These are phyloP conservation scores for Tylopilus intermedius DNA, from an alignment of 768 basidiomycete species.

Conservation along the genomic window DNA sequence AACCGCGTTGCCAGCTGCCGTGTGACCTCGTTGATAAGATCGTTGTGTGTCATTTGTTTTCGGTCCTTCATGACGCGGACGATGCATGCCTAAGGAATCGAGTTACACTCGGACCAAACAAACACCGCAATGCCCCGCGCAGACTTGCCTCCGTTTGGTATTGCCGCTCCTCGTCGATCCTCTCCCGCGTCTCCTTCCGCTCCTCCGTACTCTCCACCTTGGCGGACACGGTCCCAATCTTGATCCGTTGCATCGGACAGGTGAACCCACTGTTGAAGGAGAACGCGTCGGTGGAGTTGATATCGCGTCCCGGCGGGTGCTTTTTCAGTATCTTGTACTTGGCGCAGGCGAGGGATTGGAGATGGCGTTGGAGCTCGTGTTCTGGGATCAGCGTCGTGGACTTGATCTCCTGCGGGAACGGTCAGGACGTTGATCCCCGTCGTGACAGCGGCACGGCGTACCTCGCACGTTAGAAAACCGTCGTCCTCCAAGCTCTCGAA, in stretches of 20 bases:
- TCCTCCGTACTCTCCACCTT: conserved; percentile 86
- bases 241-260: conserved; percentile 81
- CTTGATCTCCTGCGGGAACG: conserved; percentile 70
- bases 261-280: conserved; percentile 84
- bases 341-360: conserved; percentile 93
- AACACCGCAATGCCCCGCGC: background rate
- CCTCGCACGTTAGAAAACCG: conserved; percentile 73
- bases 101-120: background rate
- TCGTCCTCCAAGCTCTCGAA: conserved; percentile 71
- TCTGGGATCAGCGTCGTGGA: conserved; percentile 70
- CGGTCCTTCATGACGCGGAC: conserved; percentile 97
- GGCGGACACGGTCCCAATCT: conserved; percentile 84
- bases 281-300: conserved; percentile 72
- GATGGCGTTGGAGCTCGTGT: conserved; percentile 77
- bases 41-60: conserved; percentile 83
- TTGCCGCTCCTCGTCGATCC: conserved; percentile 86
- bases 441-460: conserved; percentile 30
- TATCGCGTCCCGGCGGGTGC: conserved; percentile 81
- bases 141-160: conserved; percentile 77
- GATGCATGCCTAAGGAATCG: conserved; percentile 77
- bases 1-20: conserved; percentile 81
- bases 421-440: background rate
- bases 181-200: conserved; percentile 82
- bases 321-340: conserved; percentile 92
- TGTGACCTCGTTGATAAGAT: conserved; percentile 87